Conservation (phyloP, 495 filamentous ascomycete genomes). For the Penicillium coprophilum region DNA sequence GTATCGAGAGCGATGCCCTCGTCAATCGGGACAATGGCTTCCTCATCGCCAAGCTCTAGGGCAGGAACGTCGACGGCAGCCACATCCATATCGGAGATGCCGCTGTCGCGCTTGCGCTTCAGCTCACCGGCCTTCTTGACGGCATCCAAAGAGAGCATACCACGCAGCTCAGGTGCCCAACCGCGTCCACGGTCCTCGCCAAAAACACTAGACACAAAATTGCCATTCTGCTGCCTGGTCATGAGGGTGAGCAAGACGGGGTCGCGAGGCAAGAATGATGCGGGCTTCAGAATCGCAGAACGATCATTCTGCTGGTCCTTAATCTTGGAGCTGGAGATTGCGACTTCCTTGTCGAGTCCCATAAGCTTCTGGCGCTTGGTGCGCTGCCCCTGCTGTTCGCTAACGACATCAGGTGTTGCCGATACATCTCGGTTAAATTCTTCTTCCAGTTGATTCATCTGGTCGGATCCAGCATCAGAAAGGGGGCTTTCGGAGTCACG, state of each 20-base stretch:
- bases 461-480: slow-evolving; percentile 35
- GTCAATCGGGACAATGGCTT: slow-evolving; percentile 47
- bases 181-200: slow-evolving; percentile 70
- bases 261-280: slow-evolving; percentile 79
- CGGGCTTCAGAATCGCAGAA: slow-evolving; percentile 74
- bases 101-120: slow-evolving; percentile 92
- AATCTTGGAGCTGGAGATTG: slow-evolving; percentile 59
- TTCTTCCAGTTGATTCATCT: slow-evolving; percentile 53
- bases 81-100: slow-evolving; percentile 74
- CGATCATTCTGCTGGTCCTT: slow-evolving; percentile 77
- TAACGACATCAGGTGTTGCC: slow-evolving; percentile 58
- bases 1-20: slow-evolving; percentile 55
- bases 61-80: slow-evolving; percentile 64
- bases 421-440: slow-evolving; percentile 55
- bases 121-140: slow-evolving; percentile 74
- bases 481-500: slow-evolving; percentile 54
- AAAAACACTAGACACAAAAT: slow-evolving; percentile 75
- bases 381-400: slow-evolving; percentile 60
- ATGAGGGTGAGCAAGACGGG: slow-evolving; percentile 83
- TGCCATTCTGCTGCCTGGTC: slow-evolving; percentile 83
- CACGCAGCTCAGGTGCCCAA: slow-evolving; percentile 90
- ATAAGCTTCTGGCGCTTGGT: slow-evolving; percentile 77
- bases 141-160: slow-evolving; percentile 77
- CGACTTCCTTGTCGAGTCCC: slow-evolving; percentile 63
- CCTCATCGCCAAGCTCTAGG: slow-evolving; percentile 67